Evolutionary conservation across 2,329 filamentous ascomycete genomes (phyloP), one percentile per base, ranked within the genome.

Genomic region (Escovopsis weberi): DNA sequence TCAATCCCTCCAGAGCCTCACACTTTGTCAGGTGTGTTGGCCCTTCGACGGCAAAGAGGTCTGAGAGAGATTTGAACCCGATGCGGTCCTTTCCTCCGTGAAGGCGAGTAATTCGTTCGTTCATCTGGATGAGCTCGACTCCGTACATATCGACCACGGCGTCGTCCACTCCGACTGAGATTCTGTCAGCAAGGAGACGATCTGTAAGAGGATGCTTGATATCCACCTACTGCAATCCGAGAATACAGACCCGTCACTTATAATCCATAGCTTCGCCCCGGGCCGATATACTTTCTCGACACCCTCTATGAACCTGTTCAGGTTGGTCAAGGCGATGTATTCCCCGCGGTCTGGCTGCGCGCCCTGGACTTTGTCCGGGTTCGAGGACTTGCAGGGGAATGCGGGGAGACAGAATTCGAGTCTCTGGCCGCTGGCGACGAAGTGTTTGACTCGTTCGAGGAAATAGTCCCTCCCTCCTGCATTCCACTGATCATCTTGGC

Each of bases 81-180:
- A 59, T 48, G 12, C 54, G 45, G n/a, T 51, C 51, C 1, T 37
- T 36, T 12, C 49, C 49, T 11, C 51, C 54, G 45, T 42, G 55
- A 37, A 49, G 48, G 12, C 42, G 15, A 4, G 51, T 43, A 43
- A 60, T 43, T 41, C 45, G 45, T 7, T 53, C 49, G 41, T 64
- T 64, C 52, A 66, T 61, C 15, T 58, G 55, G 26, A 58, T 57
- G 40, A 68, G 53, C 9, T 55, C 52, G 8, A 50, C 53, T 34
- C 60, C 57, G 45, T 68, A 67, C 8, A 45, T 46, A 37, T 65
- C 62, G 11, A 68, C 64, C 37, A 58, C 55, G 19, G 53, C 53
- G 45, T 69, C 64, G 23, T 66, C 64, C 30, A 66, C 64, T 8
- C 65, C 64, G 35, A 67, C 58, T 59, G 42, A 6, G 26, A 10